Evolutionary conservation across 768 basidiomycete genomes (phyloP), one percentile per base, ranked within the genome.

Genomic region (Suillus brevipes): DNA sequence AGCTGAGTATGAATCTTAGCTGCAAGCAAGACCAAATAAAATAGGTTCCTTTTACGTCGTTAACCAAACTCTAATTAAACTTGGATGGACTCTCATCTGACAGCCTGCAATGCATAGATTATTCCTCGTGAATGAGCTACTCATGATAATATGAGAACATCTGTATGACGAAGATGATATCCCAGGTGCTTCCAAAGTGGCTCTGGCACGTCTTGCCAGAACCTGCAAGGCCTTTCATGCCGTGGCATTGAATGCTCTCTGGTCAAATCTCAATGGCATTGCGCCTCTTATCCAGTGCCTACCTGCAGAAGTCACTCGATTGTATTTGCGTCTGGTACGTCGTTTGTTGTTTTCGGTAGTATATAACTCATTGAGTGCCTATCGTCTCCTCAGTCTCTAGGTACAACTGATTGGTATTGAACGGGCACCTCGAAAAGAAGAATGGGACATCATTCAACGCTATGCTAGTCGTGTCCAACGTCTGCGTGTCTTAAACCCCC

Each of bases 1-100:
- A 67, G 61, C 74, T 74, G 72, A 76, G 74, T 74, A 67, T 76
- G 71, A 76, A 74, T 65, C 42, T 34, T 20, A 9, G 4, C 13
- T n/a, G 58, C 70, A 77, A 76, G 70, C 38, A 69, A 50, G 55
- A 49, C 59, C 70, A 76, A 73, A 77, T 65, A 65, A 31, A 20
- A 31, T 28, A 16, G 45, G 61, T 28, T 69, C 66, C 68, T 59
- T 68, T 28, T 4, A 58, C 13, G n/a, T 47, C 13, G n/a, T n/a
- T n/a, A 49, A 50, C 23, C 23, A 50, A 45, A 45, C 45, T 47
- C n/a, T n/a, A 47, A n/a, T 47, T 12, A 45, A 23, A 25, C 47
- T n/a, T 8, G 13, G 43, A 20, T 20, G 43, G 28, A 50, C 20
- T 2, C 14, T 20, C 25, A 31, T 43, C 34, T 37, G 8, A 28